Evolutionary conservation across 1,284 basidiomycete genomes (phyloP).

Genomic region (Ganoderma lingzhi): DNA sequence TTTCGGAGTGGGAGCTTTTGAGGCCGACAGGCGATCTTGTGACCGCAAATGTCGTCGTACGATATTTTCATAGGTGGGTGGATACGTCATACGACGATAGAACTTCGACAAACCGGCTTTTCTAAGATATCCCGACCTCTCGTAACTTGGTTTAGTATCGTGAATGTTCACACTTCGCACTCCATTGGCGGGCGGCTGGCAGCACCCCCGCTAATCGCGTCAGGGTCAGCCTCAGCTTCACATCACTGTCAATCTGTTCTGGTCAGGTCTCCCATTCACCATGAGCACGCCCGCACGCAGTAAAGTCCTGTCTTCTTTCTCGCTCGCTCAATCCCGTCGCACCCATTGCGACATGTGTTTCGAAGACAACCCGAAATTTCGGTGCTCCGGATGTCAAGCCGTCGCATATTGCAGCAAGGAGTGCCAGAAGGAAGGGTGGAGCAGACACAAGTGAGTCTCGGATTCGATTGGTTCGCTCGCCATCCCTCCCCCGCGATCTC

Average conservation of each 20-base stretch:
- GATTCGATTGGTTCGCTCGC: too few relatives aligned
- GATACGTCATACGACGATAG: neutral
- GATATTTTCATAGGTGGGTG: neutral
- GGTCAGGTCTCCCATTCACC: neutral
- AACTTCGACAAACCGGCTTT: too few relatives aligned
- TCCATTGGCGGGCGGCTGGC: too few relatives aligned
- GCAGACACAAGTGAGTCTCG: constrained; percentile 14
- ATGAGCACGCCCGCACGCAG: neutral
- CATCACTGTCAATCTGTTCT: neutral
- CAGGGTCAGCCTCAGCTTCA: too few relatives aligned
- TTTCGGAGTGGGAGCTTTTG: neutral
- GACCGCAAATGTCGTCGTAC: neutral
- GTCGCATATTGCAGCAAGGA: constrained; percentile 18
- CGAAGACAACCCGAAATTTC: neutral
- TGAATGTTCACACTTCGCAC: too few relatives aligned
- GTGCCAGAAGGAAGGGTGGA: constrained; percentile 18
- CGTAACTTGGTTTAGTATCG: too few relatives aligned
- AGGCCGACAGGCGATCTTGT: neutral
- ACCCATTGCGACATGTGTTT: neutral
- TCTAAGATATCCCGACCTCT: too few relatives aligned
- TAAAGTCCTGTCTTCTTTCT: neutral
- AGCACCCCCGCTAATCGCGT: too few relatives aligned
- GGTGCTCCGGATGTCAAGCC: constrained; percentile 8
- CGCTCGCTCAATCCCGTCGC: neutral
- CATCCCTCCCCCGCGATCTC: neutral